Evolutionary conservation across 768 basidiomycete genomes (phyloP).

Genomic region (Boletus pseudo-olivaceus): DNA sequence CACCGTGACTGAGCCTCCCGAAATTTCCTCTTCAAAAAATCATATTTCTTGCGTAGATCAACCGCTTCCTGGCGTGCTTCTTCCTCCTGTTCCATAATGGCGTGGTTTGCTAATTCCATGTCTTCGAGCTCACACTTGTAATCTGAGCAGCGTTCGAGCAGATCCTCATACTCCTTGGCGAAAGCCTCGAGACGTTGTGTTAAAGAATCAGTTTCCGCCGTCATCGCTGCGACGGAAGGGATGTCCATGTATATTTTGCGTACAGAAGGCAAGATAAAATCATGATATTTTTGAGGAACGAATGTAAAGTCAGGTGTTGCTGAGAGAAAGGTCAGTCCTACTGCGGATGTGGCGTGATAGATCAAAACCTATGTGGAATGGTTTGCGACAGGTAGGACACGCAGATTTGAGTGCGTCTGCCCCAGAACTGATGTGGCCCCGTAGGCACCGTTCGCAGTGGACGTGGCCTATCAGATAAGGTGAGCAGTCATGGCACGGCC

Average conservation of each 20-base stretch:
- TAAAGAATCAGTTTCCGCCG: constrained; percentile 35
- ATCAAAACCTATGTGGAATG: constrained; percentile 53
- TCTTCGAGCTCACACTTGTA: constrained; percentile 34
- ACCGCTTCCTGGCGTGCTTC: constrained; percentile 39
- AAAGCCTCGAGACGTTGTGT: constrained; percentile 39
- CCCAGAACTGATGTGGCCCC: constrained; percentile 30
- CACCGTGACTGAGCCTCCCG: constrained; percentile 14
- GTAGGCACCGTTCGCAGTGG: constrained; percentile 60
- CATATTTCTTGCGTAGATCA: constrained; percentile 36
- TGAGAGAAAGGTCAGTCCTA: constrained; percentile 8
- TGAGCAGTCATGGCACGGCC: background rate
- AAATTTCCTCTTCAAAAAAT: constrained; percentile 27
- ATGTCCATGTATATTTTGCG: constrained; percentile 53
- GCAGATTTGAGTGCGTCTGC: constrained; percentile 36
- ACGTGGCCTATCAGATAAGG: constrained; percentile 48
- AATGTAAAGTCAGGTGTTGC: constrained; percentile 48
- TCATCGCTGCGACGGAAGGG: constrained; percentile 18
- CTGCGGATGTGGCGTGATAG: background rate
- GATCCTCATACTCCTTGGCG: constrained; percentile 38
- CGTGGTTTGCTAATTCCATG: constrained; percentile 31
- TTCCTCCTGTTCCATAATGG: constrained; percentile 28
- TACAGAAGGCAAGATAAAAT: constrained; percentile 53
- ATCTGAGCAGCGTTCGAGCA: constrained; percentile 43
- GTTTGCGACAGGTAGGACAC: constrained; percentile 58
- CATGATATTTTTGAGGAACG: constrained; percentile 57